phyloP scores from a whole-genome alignment of 305 asterid genomes.

The Nicotiana rustica region DNA sequence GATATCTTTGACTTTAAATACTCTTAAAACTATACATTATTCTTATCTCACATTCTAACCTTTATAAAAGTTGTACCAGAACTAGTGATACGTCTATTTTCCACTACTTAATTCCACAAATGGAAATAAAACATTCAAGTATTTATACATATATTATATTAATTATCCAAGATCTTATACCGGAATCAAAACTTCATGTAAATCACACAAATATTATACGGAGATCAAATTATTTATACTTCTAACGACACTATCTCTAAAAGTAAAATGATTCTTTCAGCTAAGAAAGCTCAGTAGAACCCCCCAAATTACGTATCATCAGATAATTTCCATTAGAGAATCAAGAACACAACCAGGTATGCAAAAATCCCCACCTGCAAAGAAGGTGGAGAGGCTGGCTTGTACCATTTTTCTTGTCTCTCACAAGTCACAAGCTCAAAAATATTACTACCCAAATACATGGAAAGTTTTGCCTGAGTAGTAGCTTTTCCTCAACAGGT shows the following conservation, averaged over 20 bases:
- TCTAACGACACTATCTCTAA: background rate
- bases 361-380: slow-evolving; percentile 18
- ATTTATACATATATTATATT: too few species aligned
- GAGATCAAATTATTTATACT: background rate
- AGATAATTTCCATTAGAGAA: slow-evolving; percentile 16
- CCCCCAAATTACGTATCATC: background rate
- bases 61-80: background rate
- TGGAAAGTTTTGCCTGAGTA: background rate
- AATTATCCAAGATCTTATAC: background rate
- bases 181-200: background rate
- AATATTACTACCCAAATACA: background rate
- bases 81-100: background rate
- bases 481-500: slow-evolving; percentile 6
- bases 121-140: background rate
- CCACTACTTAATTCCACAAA: background rate
- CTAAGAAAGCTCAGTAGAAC: background rate
- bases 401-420: slow-evolving; percentile 1
- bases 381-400: slow-evolving; percentile 22
- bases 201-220: background rate
- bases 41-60: background rate
- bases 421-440: background rate
- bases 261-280: background rate
- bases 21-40: background rate
- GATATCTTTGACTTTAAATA: background rate
- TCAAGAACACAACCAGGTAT: slow-evolving; percentile 30